Conservation (phyloP, 495 filamentous ascomycete genomes). For the Penicillium odoratum region DNA sequence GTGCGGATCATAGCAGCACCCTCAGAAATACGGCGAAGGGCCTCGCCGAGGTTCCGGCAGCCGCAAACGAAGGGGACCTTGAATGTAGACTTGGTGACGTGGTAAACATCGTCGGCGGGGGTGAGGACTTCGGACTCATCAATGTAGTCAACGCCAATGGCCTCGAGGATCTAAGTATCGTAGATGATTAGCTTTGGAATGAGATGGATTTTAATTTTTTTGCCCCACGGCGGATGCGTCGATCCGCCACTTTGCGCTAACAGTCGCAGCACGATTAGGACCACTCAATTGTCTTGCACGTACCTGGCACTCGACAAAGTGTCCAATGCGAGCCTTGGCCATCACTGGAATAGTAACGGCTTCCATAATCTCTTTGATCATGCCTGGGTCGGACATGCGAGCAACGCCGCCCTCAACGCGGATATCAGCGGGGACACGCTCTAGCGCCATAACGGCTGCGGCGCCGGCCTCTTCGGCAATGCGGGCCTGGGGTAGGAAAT, state of each 20-base stretch:
- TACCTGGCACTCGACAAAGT: constrained; percentile 95
- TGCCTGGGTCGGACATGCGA: constrained; percentile 91
- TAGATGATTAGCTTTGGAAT: constrained; percentile 7
- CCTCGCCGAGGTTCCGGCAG: constrained; percentile 93
- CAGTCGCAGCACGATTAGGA: neutral
- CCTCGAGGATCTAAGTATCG: constrained; percentile 75
- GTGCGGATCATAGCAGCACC: constrained; percentile 99
- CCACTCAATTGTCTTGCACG: constrained; percentile 6
- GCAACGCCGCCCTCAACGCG: constrained; percentile 88
- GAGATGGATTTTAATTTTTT: neutral
- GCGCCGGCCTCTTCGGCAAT: constrained; percentile 98
- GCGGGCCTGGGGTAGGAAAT: constrained; percentile 57
- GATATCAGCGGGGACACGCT: constrained; percentile 97
- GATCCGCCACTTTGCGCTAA: neutral
- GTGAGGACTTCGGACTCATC: constrained; percentile 98
- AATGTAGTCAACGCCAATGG: constrained; percentile 94
- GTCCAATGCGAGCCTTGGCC: constrained; percentile 97
- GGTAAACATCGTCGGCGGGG: constrained; percentile 84
- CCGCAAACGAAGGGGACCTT: constrained; percentile 93
- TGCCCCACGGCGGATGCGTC: neutral
- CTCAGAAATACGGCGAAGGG: constrained; percentile 86
- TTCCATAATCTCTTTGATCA: constrained; percentile 96
- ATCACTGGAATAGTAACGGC: constrained; percentile 99
- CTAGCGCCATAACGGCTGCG: constrained; percentile 95
- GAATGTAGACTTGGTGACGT: constrained; percentile 87